phyloP scores from a whole-genome alignment of 768 basidiomycete genomes.

The Favolaschia claudopus region DNA sequence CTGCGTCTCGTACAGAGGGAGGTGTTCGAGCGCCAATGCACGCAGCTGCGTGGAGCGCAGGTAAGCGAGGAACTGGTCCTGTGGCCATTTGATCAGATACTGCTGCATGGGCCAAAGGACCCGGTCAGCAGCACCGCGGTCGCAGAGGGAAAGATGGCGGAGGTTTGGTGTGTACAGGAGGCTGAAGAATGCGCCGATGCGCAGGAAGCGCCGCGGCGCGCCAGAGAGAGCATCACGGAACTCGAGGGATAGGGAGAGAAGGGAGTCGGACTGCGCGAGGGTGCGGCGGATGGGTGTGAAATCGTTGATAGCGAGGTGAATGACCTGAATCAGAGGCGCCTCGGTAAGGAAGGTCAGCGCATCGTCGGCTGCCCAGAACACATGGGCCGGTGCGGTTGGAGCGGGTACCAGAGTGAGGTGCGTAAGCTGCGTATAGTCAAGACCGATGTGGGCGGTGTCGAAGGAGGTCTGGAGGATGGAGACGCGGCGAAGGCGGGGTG shows the following conservation, averaged over 20 bases:
- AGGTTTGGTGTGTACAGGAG: conserved; percentile 8
- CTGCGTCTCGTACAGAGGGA: conserved; percentile 22
- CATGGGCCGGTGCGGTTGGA: background rate
- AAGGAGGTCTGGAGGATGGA: background rate
- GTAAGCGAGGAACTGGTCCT: conserved; percentile 13
- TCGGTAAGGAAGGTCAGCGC: conserved; percentile 9
- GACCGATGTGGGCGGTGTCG: background rate
- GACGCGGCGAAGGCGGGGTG: conserved; percentile 5
- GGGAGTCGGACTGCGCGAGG: background rate
- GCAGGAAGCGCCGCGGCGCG: background rate
- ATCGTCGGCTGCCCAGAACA: conserved; percentile 14
- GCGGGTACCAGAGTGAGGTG: conserved; percentile 12
- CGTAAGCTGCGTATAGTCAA: conserved; percentile 12
- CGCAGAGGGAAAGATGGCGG: background rate
- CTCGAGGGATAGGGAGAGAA: conserved; percentile 10
- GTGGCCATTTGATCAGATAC: conserved; percentile 2
- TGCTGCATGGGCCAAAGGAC: too few species aligned
- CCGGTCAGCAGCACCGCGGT: background rate
- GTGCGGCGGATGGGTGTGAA: conserved; percentile 8
- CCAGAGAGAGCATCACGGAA: conserved; percentile 11
- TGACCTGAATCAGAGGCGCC: background rate
- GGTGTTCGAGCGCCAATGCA: conserved; percentile 11
- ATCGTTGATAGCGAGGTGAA: conserved; percentile 11
- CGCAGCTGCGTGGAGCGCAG: conserved; percentile 11
- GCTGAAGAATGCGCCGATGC: conserved; percentile 13